Evolutionary conservation across 257 asterid genomes (phyloP), one percentile per base, ranked within the genome.

Genomic region (Catharanthus roseus): DNA sequence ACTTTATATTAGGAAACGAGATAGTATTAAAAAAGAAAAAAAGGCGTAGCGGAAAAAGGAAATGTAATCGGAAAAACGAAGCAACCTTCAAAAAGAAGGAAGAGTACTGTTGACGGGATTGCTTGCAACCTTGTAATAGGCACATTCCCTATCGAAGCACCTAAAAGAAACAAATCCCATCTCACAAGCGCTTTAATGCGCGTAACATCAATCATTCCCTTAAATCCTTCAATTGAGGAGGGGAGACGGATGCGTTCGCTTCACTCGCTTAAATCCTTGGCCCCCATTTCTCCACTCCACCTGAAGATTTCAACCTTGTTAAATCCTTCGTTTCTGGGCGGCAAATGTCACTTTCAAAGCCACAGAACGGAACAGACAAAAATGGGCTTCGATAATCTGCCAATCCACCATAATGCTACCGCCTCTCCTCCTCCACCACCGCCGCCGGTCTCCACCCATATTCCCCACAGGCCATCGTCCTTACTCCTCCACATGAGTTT

Each of bases 401-500:
- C 84, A 13, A 67, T 71, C 6, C 85, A 68, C 78, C 82, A 81
- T 42, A 63, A 82, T 57, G 39, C 24, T 26, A 65, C 64, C 80
- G 16, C 50, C 13, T 31, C 51, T 58, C 2, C 74, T 19, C 75
- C 75, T 12, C 78, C 72, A 1, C 75, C 79, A 4, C 74, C 75
- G 44, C 33, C 65, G 44, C 31, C 65, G 7, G 41, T 64, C 36
- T 2, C 28, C 72, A 39, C 77, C 50, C 77, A 68, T 44, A 36
- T 0, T 42, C 69, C 54, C 41, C 70, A 55, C 65, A 77, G 44
- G 62, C 54, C 84, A 58, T 66, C 56, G 70, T 53, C 80, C n/a
- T 64, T 24, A 65, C 39, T 78, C 72, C 72, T 69, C 80, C 95
- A 84, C 66, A 69, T 75, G 79, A 68, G 82, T 68, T 88, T 90